Evolutionary conservation across 208 protist genomes (phyloP).

Genomic region (Trichomonas vaginalis): DNA sequence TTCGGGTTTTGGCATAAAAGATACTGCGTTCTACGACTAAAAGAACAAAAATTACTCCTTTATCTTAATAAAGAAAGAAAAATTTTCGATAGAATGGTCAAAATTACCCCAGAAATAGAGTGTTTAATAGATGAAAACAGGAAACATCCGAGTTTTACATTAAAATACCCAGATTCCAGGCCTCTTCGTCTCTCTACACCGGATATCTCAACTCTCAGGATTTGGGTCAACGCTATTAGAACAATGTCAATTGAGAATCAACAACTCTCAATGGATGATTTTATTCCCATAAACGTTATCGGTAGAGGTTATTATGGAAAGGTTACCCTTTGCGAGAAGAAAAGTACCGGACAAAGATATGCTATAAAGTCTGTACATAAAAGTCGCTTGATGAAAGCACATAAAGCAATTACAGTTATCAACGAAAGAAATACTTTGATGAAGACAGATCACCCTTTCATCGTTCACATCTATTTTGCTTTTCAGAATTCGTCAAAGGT

Average conservation of each 20-base stretch:
- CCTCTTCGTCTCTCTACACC: too few relatives aligned
- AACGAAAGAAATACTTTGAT: neutral
- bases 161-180: too few relatives aligned
- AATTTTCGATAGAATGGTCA: too few relatives aligned
- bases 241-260: too few relatives aligned
- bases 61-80: too few relatives aligned
- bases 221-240: too few relatives aligned
- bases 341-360: neutral
- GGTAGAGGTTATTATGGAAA: neutral
- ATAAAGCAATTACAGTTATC: neutral
- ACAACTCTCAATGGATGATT: neutral
- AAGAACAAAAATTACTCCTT: too few relatives aligned
- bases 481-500: neutral
- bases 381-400: neutral
- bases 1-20: neutral
- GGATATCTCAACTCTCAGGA: too few relatives aligned
- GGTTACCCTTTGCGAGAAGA: neutral
- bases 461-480: neutral
- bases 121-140: too few relatives aligned
- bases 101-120: too few relatives aligned
- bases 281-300: neutral
- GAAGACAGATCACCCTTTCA: neutral
- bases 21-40: neutral
- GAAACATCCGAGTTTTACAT: too few relatives aligned
- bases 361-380: neutral